Conservation (phyloP, 495 filamentous ascomycete genomes). For the Neurospora sp. region DNA sequence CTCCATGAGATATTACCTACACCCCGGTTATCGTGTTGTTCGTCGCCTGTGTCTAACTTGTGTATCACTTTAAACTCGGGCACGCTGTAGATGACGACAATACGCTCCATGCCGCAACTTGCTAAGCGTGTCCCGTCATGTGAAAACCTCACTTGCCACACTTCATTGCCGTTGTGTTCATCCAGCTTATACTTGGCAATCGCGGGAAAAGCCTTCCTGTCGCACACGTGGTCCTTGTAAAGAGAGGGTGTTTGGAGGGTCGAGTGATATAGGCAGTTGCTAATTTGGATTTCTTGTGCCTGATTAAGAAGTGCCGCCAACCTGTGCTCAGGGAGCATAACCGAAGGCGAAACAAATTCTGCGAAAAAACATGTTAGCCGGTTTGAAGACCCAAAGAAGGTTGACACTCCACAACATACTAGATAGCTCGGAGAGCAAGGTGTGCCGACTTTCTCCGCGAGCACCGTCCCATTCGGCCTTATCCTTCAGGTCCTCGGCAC, state of each 20-base stretch:
- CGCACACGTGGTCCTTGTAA: conserved; percentile 81
- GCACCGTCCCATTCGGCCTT: conserved; percentile 87
- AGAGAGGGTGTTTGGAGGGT: conserved; percentile 68
- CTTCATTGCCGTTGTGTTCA: conserved; percentile 63
- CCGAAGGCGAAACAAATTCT: conserved; percentile 91
- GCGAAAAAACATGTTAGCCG: neutral
- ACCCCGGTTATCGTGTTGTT: conserved; percentile 47
- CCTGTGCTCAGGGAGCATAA: conserved; percentile 94
- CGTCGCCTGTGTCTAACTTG: conserved; percentile 51
- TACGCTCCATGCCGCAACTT: conserved; percentile 63
- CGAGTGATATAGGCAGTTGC: conserved; percentile 81
- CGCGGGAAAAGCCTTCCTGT: conserved; percentile 67
- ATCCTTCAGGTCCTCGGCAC: conserved; percentile 65
- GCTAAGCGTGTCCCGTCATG: conserved; percentile 79
- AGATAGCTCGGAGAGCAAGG: conserved; percentile 70
- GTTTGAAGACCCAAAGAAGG: neutral
- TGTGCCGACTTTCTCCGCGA: conserved; percentile 60
- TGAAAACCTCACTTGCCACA: conserved; percentile 86
- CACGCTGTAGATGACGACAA: conserved; percentile 76
- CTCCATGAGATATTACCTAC: conserved; percentile 81
- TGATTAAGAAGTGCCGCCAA: conserved; percentile 75
- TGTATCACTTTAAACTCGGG: conserved; percentile 54
- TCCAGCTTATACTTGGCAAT: conserved; percentile 55
- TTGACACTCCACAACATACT: conserved; percentile 42
- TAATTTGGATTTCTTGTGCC: conserved; percentile 72